These are phyloP conservation scores for Ajuga reptans DNA, from an alignment of 305 asterid species.

Conservation along the genomic window DNA sequence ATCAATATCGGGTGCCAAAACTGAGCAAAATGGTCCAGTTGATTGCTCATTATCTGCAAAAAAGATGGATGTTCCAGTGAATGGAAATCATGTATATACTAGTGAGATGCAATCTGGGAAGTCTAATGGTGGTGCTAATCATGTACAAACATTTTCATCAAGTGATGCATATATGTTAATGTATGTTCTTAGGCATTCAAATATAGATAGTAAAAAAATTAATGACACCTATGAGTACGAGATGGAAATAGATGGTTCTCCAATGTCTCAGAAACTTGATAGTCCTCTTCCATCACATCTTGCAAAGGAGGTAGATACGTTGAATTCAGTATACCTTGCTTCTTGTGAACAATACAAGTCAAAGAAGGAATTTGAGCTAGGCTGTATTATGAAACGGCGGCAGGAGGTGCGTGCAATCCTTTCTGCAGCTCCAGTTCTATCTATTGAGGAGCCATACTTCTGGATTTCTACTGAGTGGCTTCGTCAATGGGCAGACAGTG, in stretches of 20 bases:
- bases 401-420: slow-evolving; percentile 83
- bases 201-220: slow-evolving; percentile 25
- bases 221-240: slow-evolving; percentile 25
- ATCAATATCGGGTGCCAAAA: slow-evolving; percentile 41
- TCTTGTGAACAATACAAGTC: slow-evolving; percentile 64
- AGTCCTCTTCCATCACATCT: slow-evolving; percentile 64
- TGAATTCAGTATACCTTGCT: slow-evolving; percentile 45
- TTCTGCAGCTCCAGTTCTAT: slow-evolving; percentile 70
- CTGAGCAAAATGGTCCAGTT: slow-evolving; percentile 37
- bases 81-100: slow-evolving; percentile 35
- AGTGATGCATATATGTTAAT: slow-evolving; percentile 96
- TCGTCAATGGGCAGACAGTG: slow-evolving; percentile 91
- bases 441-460: slow-evolving; percentile 54
- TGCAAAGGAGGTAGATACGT: slow-evolving; percentile 46
- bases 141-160: slow-evolving; percentile 59
- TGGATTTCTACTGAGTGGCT: slow-evolving; percentile 96
- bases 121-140: slow-evolving; percentile 35
- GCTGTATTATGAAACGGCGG: slow-evolving; percentile 54
- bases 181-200: slow-evolving; percentile 58
- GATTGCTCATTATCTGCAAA: slow-evolving; percentile 39
- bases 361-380: slow-evolving; percentile 54
- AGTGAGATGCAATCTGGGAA: slow-evolving; percentile 34
- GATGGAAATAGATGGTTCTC: slow-evolving; percentile 33
- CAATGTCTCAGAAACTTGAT: slow-evolving; percentile 29
- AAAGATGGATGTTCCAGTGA: slow-evolving; percentile 28